Evolutionary conservation across 2,329 filamentous ascomycete genomes (phyloP), one percentile per base, ranked within the genome.

Genomic region (Nemania sp.): DNA sequence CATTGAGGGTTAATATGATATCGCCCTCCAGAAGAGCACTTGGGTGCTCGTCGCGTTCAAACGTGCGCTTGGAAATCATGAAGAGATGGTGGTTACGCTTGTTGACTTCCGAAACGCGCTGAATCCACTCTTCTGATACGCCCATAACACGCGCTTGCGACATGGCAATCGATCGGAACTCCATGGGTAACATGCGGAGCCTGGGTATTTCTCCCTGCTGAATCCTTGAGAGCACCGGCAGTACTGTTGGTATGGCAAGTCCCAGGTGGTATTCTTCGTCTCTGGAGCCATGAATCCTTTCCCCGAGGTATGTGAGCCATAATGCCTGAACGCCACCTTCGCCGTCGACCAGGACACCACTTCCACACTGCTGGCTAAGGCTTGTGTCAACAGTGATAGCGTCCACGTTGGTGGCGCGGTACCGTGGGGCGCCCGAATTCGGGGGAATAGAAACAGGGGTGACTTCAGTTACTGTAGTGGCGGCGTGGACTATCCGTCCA

Each of bases 211-310:
- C 78, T 26, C 90, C 93, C 54, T 84, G 79, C 70, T 92, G 90
- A 57, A 99, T 91, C 69, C 95, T 86, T 17, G 87, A 82, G 36
- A 97, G 80, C n/a, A 99, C 89, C 0, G 93, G 91, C 1, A 97
- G 81, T 9, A 99, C 78, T 14, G 91, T 91, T 3, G 92, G 91
- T 0, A 92, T 95, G 14, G 90, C 89, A 49, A 97, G 82, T 44
- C 94, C 94, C 5, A 99, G 86, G 68, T 97, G 93, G 67, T 99
- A 99, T 72, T 99, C 94, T 61, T 96, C 90, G 64, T 99, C 94
- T 61, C 95, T 89, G 63, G 90, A 86, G 52, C 83, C 88, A 66
- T 86, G 86, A 1, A 84, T 88, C 28, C 93, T 86, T 73, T 99
- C 94, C 43, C 94, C 94, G 1, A 99, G 84, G 70, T 99, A 99